phyloP scores from a whole-genome alignment of 805 yeast species.

The Cyberlindnera veronae region DNA sequence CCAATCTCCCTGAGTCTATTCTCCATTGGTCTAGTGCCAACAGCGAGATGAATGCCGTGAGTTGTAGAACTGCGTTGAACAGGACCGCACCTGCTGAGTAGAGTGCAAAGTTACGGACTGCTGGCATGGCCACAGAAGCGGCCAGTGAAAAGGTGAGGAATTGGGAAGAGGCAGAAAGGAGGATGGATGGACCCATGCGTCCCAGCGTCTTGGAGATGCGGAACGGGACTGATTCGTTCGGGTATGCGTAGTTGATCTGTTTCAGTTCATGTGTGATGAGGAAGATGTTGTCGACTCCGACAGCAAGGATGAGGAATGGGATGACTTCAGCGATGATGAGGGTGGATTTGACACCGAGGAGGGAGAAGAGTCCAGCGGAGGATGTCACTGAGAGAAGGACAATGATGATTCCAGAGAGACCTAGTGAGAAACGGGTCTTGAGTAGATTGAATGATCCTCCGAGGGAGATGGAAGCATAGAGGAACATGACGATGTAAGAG shows the following conservation, averaged over 20 bases:
- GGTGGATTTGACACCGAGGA: constrained; percentile 79
- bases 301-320: constrained; percentile 87
- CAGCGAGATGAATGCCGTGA: constrained; percentile 77
- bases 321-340: constrained; percentile 94
- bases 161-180: constrained; percentile 75
- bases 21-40: constrained; percentile 64
- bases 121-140: constrained; percentile 87
- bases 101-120: constrained; percentile 88
- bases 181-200: constrained; percentile 82
- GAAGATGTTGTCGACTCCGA: constrained; percentile 95
- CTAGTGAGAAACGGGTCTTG: constrained; percentile 68
- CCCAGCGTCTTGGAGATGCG: constrained; percentile 64
- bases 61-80: constrained; percentile 70
- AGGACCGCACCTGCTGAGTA: constrained; percentile 86
- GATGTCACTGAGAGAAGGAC: constrained; percentile 78
- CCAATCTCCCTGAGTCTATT: constrained; percentile 55
- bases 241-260: constrained; percentile 43
- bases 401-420: constrained; percentile 78
- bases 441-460: constrained; percentile 46
- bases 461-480: constrained; percentile 80
- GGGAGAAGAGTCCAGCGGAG: constrained; percentile 77
- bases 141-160: constrained; percentile 78
- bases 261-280: constrained; percentile 78
- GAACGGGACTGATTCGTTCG: constrained; percentile 48
- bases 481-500: constrained; percentile 82